A percentile compares a stretch with the other conserved stretches of the same genome.
Evolutionary conservation across 108 stramenopile species (phyloP).

Genomic region (Pseudonitzschia pungens): DNA sequence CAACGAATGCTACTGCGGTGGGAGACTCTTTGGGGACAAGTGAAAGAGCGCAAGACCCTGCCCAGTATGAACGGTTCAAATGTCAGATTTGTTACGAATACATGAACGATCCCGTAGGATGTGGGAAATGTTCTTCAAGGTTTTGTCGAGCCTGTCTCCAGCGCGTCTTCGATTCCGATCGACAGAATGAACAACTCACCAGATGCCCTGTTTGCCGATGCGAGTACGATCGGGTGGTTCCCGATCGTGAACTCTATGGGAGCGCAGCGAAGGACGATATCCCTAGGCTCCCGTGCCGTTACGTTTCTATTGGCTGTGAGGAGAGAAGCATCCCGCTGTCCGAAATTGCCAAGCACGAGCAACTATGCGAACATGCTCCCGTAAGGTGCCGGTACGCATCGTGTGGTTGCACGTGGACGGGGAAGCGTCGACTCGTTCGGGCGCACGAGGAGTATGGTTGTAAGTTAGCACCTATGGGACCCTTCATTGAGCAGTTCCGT

Average conservation of each 20-base stretch:
- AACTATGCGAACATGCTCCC: conserved; percentile 15
- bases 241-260: conserved; percentile 16
- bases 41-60: not conserved
- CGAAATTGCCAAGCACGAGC: conserved; percentile 29
- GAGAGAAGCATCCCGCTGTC: conserved; percentile 17
- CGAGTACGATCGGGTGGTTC: conserved; percentile 14
- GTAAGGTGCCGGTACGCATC: conserved; percentile 28
- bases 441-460: conserved; percentile 27
- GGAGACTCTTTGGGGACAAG: not conserved
- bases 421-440: conserved; percentile 16
- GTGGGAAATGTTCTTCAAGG: conserved; percentile 33
- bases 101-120: conserved; percentile 33
- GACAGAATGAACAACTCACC: conserved; percentile 3
- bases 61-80: conserved; percentile 21
- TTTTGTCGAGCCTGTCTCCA: conserved; percentile 34
- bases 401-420: conserved; percentile 38
- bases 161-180: conserved; percentile 13
- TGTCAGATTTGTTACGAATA: conserved; percentile 38
- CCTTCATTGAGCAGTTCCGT: conserved; percentile 28
- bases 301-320: conserved; percentile 18
- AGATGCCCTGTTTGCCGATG: conserved; percentile 38
- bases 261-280: not conserved
- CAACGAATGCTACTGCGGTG: not conserved
- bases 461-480: conserved; percentile 9
- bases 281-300: conserved; percentile 27